Evolutionary conservation across 352 stramenopile genomes (phyloP), one percentile per base, ranked within the genome.

Genomic region (Pythium dissimile): DNA sequence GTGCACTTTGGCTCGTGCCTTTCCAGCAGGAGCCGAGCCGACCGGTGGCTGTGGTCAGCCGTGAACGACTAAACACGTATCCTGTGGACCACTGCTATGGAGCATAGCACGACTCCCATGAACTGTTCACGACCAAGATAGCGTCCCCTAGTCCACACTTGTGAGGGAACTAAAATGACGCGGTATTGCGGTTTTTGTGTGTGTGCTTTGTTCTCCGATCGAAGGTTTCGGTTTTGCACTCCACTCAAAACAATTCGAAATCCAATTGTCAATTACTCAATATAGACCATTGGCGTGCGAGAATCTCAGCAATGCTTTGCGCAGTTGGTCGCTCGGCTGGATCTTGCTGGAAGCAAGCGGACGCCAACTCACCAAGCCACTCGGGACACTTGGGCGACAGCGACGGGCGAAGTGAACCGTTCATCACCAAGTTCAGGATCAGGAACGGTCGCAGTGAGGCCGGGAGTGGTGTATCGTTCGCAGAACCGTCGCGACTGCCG

Each of bases 371-470:
- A 9, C 34, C 18, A 3, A 62, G 54, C 54, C 54, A 62, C n/a
- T 44, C 54, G 26, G 54, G 54, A 49, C 54, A 62, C 35, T 35
- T 45, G 2, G 20, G 37, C 1, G 54, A 47, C 2, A 60, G 23
- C 16, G 38, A 51, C 4, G 54, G 54, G 1, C 54, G 54, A 11
- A 62, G 9, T 27, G 54, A 55, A 12, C 54, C 54, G 26, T 24
- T 54, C 43, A 62, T 54, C n/a, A 62, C 54, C 20, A 55, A 18
- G 18, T 62, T 62, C 5, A 62, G 45, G 54, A 62, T 62, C 44
- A 53, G 44, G 28, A 62, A 62, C 24, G 54, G 54, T 28, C 45
- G 54, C 13, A 62, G 24, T 9, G 39, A 39, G 3, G 39, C 37
- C 10, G 44, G 20, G 6, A 54, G 13, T 13, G 26, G 39, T 5